These are phyloP conservation scores for Ambrosiella cleistominuta DNA, from an alignment of 2,329 filamentous ascomycete genomes.

Conservation along the genomic window DNA sequence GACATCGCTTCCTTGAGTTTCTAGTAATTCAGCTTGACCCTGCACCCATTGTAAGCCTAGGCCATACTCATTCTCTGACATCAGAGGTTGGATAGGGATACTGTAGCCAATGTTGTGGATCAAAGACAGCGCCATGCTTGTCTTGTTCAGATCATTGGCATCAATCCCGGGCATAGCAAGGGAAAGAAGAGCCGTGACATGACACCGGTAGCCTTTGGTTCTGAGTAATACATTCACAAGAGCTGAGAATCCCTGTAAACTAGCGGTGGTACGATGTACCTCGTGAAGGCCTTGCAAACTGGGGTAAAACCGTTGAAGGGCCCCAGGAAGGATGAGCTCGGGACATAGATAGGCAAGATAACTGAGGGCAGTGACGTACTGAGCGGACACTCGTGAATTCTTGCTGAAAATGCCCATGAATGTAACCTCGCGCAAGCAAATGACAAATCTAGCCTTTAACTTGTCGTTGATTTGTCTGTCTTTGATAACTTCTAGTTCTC, in stretches of 20 bases:
- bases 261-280: conserved; percentile 89
- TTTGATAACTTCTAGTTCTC: conserved; percentile 70
- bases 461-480: conserved; percentile 63
- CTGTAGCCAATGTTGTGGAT: conserved; percentile 94
- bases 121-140: conserved; percentile 81
- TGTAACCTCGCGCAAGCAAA: conserved; percentile 75
- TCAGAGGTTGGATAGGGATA: conserved; percentile 72
- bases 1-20: conserved; percentile 67
- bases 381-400: conserved; percentile 77
- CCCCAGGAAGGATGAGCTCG: conserved; percentile 77
- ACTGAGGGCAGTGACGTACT: conserved; percentile 79
- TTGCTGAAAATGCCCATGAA: conserved; percentile 99
- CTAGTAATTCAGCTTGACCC: conserved; percentile 83
- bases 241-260: conserved; percentile 78
- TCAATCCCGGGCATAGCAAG: conserved; percentile 89
- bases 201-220: conserved; percentile 90
- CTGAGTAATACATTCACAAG: conserved; percentile 79
- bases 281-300: conserved; percentile 93
- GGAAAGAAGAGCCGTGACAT: conserved; percentile 85
- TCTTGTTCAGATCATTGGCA: conserved; percentile 94
- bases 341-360: conserved; percentile 82
- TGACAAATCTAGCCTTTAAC: conserved; percentile 78
- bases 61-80: conserved; percentile 41
- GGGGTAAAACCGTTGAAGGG: conserved; percentile 88
- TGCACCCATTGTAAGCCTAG: conserved; percentile 86